Evolutionary conservation across 257 asterid species (phyloP).

Genomic region (Forsythia viridissima): DNA sequence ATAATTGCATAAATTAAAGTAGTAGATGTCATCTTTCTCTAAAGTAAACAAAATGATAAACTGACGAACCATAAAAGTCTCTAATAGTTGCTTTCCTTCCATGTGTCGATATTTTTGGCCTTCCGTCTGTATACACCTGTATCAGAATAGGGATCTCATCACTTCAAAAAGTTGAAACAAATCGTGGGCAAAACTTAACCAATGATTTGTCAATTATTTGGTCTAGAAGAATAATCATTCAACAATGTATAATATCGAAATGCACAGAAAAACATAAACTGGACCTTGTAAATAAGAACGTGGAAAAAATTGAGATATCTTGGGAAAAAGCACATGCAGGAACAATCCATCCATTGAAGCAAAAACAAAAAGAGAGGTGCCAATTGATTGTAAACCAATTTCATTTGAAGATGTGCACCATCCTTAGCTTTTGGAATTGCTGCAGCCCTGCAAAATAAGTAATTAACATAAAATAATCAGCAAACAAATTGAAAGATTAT

Average conservation of each 20-base stretch:
- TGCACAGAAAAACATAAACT: constrained; percentile 3
- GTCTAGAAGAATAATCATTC: constrained; percentile 4
- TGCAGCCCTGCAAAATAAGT: constrained; percentile 58
- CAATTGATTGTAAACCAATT: constrained; percentile 68
- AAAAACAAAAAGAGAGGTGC: constrained; percentile 65
- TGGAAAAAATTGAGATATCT: constrained; percentile 63
- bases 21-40: neutral
- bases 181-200: neutral
- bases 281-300: constrained; percentile 72
- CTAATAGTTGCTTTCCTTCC: constrained; percentile 77
- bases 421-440: constrained; percentile 85
- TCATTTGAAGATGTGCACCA: constrained; percentile 81
- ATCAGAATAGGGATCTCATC: neutral
- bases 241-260: neutral
- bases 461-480: constrained; percentile 15
- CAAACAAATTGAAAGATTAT: neutral
- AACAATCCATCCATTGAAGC: constrained; percentile 82
- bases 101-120: constrained; percentile 57
- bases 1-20: neutral
- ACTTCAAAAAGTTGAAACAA: neutral
- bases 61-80: constrained; percentile 76
- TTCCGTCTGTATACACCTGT: constrained; percentile 81
- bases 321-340: constrained; percentile 65
- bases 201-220: neutral
- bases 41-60: neutral